Base-by-base conservation (phyloP, 495 filamentous ascomycete species). In the Penicillium herquei region DNA sequence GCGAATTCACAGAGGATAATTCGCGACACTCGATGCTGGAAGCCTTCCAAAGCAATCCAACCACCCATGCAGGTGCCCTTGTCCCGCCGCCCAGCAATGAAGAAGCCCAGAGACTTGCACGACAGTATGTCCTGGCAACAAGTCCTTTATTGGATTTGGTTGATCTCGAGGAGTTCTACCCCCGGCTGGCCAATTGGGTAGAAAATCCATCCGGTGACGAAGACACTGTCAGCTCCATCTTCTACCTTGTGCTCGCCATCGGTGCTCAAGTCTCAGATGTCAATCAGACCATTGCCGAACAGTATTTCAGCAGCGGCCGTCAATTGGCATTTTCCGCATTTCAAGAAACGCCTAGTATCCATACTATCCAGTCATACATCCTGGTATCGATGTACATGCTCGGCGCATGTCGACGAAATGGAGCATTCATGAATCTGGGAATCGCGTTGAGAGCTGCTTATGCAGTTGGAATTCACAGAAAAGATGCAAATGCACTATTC, bases 1-100 rank as follows among this genome's bases (percentile, higher is more conserved):
- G 85, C 8, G 75, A 79, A 6, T 90, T 91, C 52, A 90, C 87
- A 8, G 73, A 81, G 44, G 87, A 90, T 58, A 87, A 84, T 13
- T 81, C 79, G 49, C 77, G 87, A 42, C 85, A 90, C 64, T 82
- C 82, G 21, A 87, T 91, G 68, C 68, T 85, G 50, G 87, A 90
- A 62, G 81, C 80, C 1, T 74, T 73, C 18, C 73, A 74, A 18
- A 73, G 68, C 33, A 76, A 72, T 26, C 69, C 71, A 4, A 70
- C 68, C n/a, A 63, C 56, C 18, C 60, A 68, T n/a, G 52, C 61
- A 4, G 57, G 66, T 31, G 58, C 64, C 7, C 59, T 76, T 51
- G 52, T 70, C 42, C 51, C 58, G 32, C 70, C 72, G 9, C 63
- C 66, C 10, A 59, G 52, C 50, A 68, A 72, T 33, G 68, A 73